Conservation (phyloP, 805 yeast genomes). For the Candida ipomoeae region DNA sequence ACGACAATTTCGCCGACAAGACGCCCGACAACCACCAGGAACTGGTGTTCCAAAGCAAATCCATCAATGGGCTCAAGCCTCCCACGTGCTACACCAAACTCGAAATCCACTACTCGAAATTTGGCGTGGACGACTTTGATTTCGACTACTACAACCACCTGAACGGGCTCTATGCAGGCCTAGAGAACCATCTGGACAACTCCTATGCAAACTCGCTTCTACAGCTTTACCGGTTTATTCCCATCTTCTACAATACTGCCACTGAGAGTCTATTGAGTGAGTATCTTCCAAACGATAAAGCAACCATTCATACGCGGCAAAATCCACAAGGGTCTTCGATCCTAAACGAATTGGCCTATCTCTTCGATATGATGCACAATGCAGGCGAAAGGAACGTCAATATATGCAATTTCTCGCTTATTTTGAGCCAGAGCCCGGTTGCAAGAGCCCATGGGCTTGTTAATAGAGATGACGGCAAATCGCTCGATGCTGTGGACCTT, state of each 20-base stretch:
- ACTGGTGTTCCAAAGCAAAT: constrained; percentile 20
- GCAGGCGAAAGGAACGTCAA: constrained; percentile 70
- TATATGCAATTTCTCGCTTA: constrained; percentile 68
- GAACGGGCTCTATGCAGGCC: constrained; percentile 54
- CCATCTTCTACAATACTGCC: constrained; percentile 65
- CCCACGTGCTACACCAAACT: constrained; percentile 64
- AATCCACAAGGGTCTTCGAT: constrained; percentile 49
- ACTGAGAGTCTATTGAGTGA: constrained; percentile 49
- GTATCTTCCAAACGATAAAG: constrained; percentile 41
- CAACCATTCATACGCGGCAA: constrained; percentile 22
- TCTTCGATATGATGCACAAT: constrained; percentile 86
- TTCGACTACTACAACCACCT: constrained; percentile 81
- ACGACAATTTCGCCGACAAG: constrained; percentile 11
- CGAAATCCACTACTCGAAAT: constrained; percentile 77
- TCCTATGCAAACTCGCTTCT: constrained; percentile 68
- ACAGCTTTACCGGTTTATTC: constrained; percentile 75
- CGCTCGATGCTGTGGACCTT: constrained; percentile 41
- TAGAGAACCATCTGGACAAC: constrained; percentile 84
- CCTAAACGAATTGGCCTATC: constrained; percentile 78
- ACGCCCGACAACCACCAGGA: constrained; percentile 5
- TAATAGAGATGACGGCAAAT: constrained; percentile 45
- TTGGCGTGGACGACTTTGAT: constrained; percentile 93
- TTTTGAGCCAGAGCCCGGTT: constrained; percentile 33
- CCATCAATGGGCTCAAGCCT: constrained; percentile 42
- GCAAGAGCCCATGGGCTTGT: constrained; percentile 52